A percentile compares a stretch with the other conserved stretches of the same genome.
phyloP scores from a whole-genome alignment of 208 protist species.

The Giardia duodenalis region DNA sequence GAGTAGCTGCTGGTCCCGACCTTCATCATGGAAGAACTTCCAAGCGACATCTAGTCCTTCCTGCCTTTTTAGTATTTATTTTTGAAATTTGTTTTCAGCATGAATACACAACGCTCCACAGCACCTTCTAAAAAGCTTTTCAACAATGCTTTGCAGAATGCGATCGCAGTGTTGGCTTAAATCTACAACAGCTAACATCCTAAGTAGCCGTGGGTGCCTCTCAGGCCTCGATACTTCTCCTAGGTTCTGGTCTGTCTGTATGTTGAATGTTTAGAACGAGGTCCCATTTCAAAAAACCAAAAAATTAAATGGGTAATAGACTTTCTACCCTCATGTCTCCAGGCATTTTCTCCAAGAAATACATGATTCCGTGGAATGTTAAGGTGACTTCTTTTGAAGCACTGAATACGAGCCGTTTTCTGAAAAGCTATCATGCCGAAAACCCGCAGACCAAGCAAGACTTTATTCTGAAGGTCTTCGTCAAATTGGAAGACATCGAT shows the following conservation, averaged over 20 bases:
- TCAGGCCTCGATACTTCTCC: no score
- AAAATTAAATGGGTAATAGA: not conserved
- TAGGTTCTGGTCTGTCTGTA: no score
- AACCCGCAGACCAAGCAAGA: not conserved
- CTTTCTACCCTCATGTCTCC: not conserved
- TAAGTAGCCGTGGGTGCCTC: no score
- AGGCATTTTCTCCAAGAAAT: not conserved
- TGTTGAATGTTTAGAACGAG: no score
- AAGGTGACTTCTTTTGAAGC: not conserved
- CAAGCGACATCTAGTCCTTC: no score
- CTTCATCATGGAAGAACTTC: slow-evolving; percentile 30
- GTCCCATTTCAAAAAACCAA: no score
- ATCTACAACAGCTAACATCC: no score
- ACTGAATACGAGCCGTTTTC: not conserved
- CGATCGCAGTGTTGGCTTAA: no score
- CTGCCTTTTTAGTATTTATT: no score
- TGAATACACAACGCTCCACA: no score
- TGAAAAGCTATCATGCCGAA: not conserved
- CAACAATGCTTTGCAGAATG: no score
- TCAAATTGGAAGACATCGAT: not conserved
- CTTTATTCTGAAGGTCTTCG: not conserved
- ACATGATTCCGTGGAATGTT: not conserved
- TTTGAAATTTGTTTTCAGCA: not conserved
- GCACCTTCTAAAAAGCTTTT: no score
- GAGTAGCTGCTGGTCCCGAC: slow-evolving; percentile 10